Conservation (phyloP, 148 eudicot species). For the Spergularia bocconei region DNA sequence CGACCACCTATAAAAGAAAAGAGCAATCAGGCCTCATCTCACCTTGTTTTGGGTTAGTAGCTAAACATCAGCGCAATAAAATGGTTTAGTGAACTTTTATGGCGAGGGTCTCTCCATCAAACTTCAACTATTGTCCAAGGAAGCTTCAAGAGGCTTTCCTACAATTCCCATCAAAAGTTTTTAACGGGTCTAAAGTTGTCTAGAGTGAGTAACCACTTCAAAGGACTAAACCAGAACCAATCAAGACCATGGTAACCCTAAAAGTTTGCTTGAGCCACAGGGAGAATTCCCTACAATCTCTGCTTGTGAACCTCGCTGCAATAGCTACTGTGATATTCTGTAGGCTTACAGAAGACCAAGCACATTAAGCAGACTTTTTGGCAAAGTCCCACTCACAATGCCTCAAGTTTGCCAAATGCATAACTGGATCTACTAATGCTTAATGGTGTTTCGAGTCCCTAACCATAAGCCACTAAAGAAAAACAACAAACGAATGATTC, state of each 20-base stretch:
- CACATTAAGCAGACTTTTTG: not conserved
- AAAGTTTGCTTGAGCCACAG: too few species aligned
- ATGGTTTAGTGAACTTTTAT: not conserved
- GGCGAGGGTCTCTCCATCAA: too few species aligned
- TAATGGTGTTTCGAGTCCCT: not conserved
- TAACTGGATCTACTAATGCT: not conserved
- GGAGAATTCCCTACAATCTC: too few species aligned
- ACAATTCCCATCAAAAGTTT: too few species aligned
- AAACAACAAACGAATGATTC: not conserved
- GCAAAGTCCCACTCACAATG: not conserved
- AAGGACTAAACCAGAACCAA: not conserved
- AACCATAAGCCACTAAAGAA: not conserved
- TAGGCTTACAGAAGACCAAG: not conserved
- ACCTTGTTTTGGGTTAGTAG: not conserved
- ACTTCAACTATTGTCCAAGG: too few species aligned
- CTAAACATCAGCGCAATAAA: not conserved
- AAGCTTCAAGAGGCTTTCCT: too few species aligned
- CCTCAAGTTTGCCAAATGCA: conserved; percentile 7
- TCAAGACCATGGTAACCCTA: not conserved
- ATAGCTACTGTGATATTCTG: not conserved
- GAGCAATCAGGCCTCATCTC: not conserved
- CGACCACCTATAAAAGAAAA: conserved; percentile 56
- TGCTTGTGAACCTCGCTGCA: not conserved
- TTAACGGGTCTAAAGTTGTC: not conserved
- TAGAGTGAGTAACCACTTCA: not conserved